Conservation (phyloP, 768 basidiomycete species). For the Coprinopsis marcescibilis region DNA sequence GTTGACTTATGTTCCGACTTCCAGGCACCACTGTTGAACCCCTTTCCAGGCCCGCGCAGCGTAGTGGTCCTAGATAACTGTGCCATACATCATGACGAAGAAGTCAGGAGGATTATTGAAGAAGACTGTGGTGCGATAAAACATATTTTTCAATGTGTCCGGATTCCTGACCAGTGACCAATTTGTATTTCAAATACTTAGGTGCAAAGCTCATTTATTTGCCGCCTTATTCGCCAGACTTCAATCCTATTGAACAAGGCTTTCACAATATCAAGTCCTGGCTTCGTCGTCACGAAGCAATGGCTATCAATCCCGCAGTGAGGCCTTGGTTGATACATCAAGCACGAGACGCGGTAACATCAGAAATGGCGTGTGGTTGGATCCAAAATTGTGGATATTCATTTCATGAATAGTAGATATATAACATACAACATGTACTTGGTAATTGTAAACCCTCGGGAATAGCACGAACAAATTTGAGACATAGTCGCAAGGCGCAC, state of each 20-base stretch:
- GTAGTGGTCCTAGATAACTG: conserved; percentile 5
- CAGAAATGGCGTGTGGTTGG: conserved; percentile 18
- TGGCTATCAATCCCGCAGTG: not conserved
- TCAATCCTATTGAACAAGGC: not conserved
- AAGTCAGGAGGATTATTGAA: not conserved
- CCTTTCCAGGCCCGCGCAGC: not conserved
- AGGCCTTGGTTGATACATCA: conserved; percentile 17
- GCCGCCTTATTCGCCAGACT: conserved; percentile 1
- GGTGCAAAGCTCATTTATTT: conserved; percentile 3
- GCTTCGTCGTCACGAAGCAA: conserved; percentile 20
- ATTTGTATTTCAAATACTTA: no score
- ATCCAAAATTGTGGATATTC: conserved; percentile 20
- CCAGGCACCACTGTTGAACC: conserved; percentile 1
- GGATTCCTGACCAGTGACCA: not conserved
- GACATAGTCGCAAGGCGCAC: not conserved
- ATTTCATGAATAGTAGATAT: not conserved
- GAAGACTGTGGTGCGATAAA: not conserved
- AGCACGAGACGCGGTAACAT: conserved; percentile 14
- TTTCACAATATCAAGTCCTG: conserved; percentile 10
- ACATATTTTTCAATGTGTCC: not conserved
- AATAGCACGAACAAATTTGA: not conserved
- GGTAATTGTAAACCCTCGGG: not conserved
- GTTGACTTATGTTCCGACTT: not conserved
- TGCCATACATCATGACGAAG: conserved; percentile 4
- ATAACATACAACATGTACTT: not conserved